A percentile compares a stretch with the other conserved stretches of the same genome.
These are phyloP conservation scores for Monotropa hypopitys DNA, from an alignment of 179 eudicot genomes.

Conservation along the genomic window DNA sequence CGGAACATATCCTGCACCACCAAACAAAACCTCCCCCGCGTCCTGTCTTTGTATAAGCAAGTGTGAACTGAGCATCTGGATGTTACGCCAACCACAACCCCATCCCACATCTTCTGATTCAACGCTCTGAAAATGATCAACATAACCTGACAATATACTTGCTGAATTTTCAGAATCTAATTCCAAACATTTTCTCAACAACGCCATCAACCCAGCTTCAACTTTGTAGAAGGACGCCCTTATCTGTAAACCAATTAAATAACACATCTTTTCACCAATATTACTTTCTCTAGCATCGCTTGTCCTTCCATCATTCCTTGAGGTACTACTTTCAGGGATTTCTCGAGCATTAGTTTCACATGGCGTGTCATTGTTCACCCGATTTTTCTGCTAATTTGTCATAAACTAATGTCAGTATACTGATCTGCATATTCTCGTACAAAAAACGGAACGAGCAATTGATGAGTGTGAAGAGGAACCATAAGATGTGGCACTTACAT, in stretches of 20 bases:
- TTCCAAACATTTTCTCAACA: conserved; percentile 59
- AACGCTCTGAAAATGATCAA: conserved; percentile 67
- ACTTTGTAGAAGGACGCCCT: conserved; percentile 33
- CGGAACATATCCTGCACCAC: conserved; percentile 80
- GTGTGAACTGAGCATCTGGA: conserved; percentile 80
- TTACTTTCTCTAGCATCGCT: conserved; percentile 11
- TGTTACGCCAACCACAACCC: conserved; percentile 99
- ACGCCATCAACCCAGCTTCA: conserved; percentile 39
- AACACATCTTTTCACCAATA: conserved; percentile 31
- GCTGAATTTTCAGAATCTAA: conserved; percentile 32
- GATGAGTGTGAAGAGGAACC: neutral
- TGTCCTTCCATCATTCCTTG: conserved; percentile 11
- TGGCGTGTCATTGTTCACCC: conserved; percentile 10
- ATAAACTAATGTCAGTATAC: neutral
- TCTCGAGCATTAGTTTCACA: conserved; percentile 11
- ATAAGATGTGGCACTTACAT: neutral
- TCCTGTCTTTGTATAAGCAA: conserved; percentile 50
- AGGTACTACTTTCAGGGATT: conserved; percentile 28
- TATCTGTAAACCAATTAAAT: conserved; percentile 27
- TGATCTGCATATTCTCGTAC: neutral
- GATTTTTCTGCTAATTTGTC: neutral
- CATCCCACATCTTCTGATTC: conserved; percentile 69
- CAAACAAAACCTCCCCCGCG: conserved; percentile 53
- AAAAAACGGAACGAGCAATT: neutral
- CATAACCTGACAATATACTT: conserved; percentile 55